These are phyloP conservation scores for Aspergillus cristatus DNA, from an alignment of 495 filamentous ascomycete species.

Conservation along the genomic window DNA sequence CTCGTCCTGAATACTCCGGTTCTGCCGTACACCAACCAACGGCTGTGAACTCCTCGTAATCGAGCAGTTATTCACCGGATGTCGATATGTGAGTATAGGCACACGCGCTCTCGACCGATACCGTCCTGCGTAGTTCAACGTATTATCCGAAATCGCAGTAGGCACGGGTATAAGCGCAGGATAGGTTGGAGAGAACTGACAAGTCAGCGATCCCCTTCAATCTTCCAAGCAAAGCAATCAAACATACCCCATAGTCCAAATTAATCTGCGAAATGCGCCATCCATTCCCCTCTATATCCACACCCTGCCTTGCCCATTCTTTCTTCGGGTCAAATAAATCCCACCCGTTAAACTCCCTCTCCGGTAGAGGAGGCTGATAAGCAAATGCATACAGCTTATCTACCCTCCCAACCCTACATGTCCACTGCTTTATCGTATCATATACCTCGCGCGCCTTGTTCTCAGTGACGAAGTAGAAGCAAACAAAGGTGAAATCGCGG, in stretches of 20 bases:
- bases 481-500: conserved; percentile 86
- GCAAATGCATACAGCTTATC: conserved; percentile 90
- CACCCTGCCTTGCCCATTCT: conserved; percentile 74
- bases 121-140: conserved; percentile 82
- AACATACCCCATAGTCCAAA: conserved; percentile 59
- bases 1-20: conserved; percentile 93
- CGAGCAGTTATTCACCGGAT: conserved; percentile 93
- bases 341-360: conserved; percentile 76
- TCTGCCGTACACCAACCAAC: conserved; percentile 74
- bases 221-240: background rate
- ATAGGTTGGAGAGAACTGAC: conserved; percentile 89
- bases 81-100: conserved; percentile 83
- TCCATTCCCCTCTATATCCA: conserved; percentile 65
- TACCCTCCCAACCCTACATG: conserved; percentile 72
- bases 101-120: conserved; percentile 85
- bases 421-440: conserved; percentile 74
- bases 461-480: conserved; percentile 77
- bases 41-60: conserved; percentile 95
- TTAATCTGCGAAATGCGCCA: conserved; percentile 95
- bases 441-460: conserved; percentile 73
- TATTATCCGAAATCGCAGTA: conserved; percentile 85
- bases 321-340: conserved; percentile 73
- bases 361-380: conserved; percentile 63
- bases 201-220: conserved; percentile 25
- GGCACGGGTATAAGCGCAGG: conserved; percentile 78